Percentiles rank a stretch among this genome's conserved stretches.
Evolutionary conservation across 768 basidiomycete genomes (phyloP).

Genomic region (Mycena maculata): DNA sequence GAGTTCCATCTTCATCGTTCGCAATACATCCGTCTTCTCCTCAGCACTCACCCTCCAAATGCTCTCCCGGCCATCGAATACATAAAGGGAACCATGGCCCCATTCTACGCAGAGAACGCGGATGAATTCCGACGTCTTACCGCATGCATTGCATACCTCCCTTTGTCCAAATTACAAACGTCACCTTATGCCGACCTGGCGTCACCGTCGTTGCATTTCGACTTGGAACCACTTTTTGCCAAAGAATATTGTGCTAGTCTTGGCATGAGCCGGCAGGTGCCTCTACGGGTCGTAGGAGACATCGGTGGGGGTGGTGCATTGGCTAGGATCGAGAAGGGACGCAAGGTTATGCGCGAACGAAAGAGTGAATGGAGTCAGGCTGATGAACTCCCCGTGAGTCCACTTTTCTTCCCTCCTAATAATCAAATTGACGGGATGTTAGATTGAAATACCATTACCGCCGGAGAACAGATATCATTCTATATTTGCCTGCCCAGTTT

Average conservation of each 20-base stretch:
- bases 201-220: conserved; percentile 76
- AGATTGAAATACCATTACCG: conserved; percentile 95
- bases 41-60: conserved; percentile 69
- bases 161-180: conserved; percentile 68
- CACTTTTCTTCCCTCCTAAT: conserved; percentile 6
- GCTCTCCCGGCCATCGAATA: conserved; percentile 76
- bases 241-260: conserved; percentile 90
- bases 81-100: conserved; percentile 71
- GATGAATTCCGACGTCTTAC: conserved; percentile 78
- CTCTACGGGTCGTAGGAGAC: conserved; percentile 89
- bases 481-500: conserved; percentile 97
- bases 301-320: conserved; percentile 94
- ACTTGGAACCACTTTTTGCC: conserved; percentile 85
- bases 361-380: conserved; percentile 93
- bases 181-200: conserved; percentile 85
- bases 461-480: conserved; percentile 94
- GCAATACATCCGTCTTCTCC: conserved; percentile 84
- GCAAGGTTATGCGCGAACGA: conserved; percentile 91
- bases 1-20: conserved; percentile 93
- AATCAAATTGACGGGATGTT: conserved; percentile 2
- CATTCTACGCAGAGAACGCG: conserved; percentile 72
- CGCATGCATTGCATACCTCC: conserved; percentile 77
- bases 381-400: conserved; percentile 86
- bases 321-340: conserved; percentile 92
- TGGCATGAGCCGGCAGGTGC: conserved; percentile 90